phyloP scores from a whole-genome alignment of 2,329 filamentous ascomycete species.

The Didymella arachidicola region DNA sequence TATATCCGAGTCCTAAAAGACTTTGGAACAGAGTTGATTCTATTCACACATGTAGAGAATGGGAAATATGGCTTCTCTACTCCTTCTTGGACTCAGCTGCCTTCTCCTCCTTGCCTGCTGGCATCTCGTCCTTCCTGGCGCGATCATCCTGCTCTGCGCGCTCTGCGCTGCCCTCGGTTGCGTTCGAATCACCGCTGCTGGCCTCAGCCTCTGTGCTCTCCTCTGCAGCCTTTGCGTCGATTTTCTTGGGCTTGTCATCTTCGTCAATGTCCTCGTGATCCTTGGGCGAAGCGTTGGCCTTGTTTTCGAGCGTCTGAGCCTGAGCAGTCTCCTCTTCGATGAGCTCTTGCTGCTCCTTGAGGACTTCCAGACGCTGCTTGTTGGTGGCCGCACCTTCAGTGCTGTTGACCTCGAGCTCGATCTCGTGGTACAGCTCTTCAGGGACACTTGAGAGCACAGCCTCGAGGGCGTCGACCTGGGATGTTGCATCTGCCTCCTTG shows the following conservation, averaged over 20 bases:
- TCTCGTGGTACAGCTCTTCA: conserved; percentile 98
- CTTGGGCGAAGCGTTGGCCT: conserved; percentile 77
- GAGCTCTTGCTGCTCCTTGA: conserved; percentile 97
- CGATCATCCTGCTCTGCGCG: conserved; percentile 45
- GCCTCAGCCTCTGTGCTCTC: conserved; percentile 43
- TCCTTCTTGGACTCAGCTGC: conserved; percentile 16
- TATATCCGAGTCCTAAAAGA: conserved; percentile 9
- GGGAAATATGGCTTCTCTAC: conserved; percentile 5
- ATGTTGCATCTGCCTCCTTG: conserved; percentile 82
- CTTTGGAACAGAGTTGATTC: conserved; percentile 9
- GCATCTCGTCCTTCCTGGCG: conserved; percentile 32
- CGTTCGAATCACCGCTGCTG: conserved; percentile 38
- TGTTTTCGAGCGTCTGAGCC: conserved; percentile 76
- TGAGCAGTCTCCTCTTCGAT: conserved; percentile 98
- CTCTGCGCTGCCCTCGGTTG: conserved; percentile 40
- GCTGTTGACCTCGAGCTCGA: conserved; percentile 96
- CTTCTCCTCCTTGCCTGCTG: conserved; percentile 30
- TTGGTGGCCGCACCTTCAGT: conserved; percentile 97
- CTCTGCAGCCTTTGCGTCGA: conserved; percentile 32
- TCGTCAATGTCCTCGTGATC: conserved; percentile 95
- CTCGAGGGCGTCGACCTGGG: conserved; percentile 90
- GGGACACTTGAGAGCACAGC: conserved; percentile 93
- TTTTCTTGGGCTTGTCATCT: conserved; percentile 72
- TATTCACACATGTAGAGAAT: conserved; percentile 18
- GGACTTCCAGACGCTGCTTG: conserved; percentile 96